Conservation (phyloP, 1,139 yeast genomes). For the Lodderomyces metapsilosis region DNA sequence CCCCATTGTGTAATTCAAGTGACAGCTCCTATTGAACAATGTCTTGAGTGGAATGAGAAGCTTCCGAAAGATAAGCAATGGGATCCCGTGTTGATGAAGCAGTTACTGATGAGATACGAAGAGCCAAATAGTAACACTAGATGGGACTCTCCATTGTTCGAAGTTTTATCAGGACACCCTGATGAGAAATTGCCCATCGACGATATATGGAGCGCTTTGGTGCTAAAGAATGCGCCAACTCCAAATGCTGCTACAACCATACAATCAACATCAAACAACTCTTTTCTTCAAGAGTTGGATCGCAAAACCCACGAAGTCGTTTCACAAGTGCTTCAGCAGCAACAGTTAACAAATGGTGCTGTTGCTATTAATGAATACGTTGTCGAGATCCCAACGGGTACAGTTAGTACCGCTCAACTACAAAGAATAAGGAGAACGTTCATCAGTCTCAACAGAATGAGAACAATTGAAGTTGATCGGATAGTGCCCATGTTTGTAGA, state of each 20-base stretch:
- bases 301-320: conserved; percentile 65
- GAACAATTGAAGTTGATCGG: conserved; percentile 65
- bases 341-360: conserved; percentile 53
- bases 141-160: conserved; percentile 94
- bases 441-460: conserved; percentile 72
- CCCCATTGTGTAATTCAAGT: conserved; percentile 83
- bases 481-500: conserved; percentile 73
- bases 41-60: conserved; percentile 59
- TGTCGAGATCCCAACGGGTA: conserved; percentile 62
- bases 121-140: conserved; percentile 85
- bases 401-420: conserved; percentile 70
- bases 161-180: conserved; percentile 55
- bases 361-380: conserved; percentile 39
- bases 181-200: conserved; percentile 54
- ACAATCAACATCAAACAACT: conserved; percentile 69
- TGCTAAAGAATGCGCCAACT: conserved; percentile 58
- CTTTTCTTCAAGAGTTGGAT: conserved; percentile 80
- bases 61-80: conserved; percentile 40
- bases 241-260: conserved; percentile 78
- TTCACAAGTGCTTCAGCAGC: conserved; percentile 56
- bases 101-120: conserved; percentile 81
- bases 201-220: conserved; percentile 71
- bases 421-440: conserved; percentile 84
- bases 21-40: conserved; percentile 60
- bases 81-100: conserved; percentile 67